Evolutionary conservation across 139 green algal species (phyloP).

Genomic region (Micractinium sp.): DNA sequence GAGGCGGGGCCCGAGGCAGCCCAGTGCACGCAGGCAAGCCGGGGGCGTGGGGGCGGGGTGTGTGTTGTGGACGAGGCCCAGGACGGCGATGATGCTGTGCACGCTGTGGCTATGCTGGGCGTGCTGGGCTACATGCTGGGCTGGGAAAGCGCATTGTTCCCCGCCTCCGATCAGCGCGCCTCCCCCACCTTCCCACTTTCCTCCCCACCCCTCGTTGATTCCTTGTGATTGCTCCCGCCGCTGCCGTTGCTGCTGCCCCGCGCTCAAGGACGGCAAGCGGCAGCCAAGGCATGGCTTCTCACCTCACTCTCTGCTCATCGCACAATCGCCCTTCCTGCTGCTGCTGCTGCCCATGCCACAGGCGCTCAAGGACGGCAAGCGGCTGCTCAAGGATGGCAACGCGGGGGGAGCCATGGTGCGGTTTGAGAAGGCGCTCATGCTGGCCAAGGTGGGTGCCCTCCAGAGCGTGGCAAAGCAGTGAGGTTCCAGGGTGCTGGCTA

Average conservation of each 20-base stretch:
- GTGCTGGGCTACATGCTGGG: too few species aligned
- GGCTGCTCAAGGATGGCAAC: constrained; percentile 86
- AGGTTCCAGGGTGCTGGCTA: too few species aligned
- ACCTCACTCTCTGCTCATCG: not conserved
- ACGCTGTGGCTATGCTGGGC: too few species aligned
- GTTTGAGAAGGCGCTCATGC: constrained; percentile 96
- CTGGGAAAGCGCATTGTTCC: too few species aligned
- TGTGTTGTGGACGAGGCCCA: not conserved
- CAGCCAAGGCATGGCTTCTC: not conserved
- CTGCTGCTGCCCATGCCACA: constrained; percentile 4
- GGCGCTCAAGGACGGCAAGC: constrained; percentile 84
- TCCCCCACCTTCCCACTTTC: too few species aligned
- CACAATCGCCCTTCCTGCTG: not conserved
- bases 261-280: not conserved
- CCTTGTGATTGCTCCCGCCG: too few species aligned
- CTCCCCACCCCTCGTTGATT: too few species aligned
- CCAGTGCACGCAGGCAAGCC: constrained; percentile 57
- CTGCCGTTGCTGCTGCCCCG: too few species aligned
- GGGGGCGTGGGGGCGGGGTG: not conserved
- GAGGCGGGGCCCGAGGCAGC: constrained; percentile 72
- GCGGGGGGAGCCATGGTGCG: constrained; percentile 84
- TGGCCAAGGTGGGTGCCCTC: constrained; percentile 59
- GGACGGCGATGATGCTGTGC: too few species aligned
- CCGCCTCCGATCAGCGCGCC: too few species aligned
- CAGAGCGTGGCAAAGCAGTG: not conserved